Evolutionary conservation across 83 land plant species (phyloP), one percentile per base, ranked within the genome.

Genomic region (Thuja plicata): DNA sequence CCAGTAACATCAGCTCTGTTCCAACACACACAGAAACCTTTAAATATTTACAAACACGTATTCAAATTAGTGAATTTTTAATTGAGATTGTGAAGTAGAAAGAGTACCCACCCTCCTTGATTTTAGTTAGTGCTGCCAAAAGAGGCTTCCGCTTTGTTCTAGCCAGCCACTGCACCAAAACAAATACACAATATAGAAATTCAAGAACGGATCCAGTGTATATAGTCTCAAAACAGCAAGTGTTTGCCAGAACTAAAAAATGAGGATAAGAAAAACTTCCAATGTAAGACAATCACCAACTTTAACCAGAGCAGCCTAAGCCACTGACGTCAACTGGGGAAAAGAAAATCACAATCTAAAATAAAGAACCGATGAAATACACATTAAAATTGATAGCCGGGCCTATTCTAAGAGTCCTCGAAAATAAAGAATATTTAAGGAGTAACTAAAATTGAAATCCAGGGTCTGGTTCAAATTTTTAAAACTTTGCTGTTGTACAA

Each of bases 1-100:
- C 97, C 89, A 96, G 95, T 87, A 96, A 88, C 97, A 96, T 96
- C 62, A 96, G 89, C 93, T 96, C 97, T 96, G 88, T 52, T 85
- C 82, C 40, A 79, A 86, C 41, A 88, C 48, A 76, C 40, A 71
- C 40, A 52, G 82, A 83, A n/a, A 3, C 50, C 35, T 34, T 50
- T n/a, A 19, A 11, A n/a, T 86, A n/a, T 62, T 62, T 85, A 52
- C 52, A 86, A 50, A 46, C 32, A 54, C 40, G 87, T 9, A 32
- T 38, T 60, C 45, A 89, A 8, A 55, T 80, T 17, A 85, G 19
- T 32, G 24, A 9, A 87, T 27, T 86, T 24, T 12, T 30, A 8
- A 60, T 37, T 30, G 34, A 57, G 40, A 87, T 66, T 45, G 21
- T 30, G 21, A 8, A 78, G 15, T 40, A 83, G n/a, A 87, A 57